Percentiles rank a stretch among this genome's conserved stretches.
Conservation (phyloP, 73 alveolate genomes). For the Symbiodinium natans region DNA sequence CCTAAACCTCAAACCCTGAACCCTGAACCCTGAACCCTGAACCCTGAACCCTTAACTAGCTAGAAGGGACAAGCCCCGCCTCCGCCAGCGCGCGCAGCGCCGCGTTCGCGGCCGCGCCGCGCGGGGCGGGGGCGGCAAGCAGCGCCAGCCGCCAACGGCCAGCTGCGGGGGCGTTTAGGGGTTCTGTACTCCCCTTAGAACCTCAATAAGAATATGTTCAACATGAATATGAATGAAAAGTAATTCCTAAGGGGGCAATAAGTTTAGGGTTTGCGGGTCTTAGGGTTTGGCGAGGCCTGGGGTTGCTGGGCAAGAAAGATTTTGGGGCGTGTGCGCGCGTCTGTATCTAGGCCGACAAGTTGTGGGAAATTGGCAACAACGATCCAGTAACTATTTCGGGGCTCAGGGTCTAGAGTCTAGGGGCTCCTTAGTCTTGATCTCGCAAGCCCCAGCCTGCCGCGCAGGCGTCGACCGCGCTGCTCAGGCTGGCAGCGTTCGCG, state of each 20-base stretch:
- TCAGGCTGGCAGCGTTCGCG: neutral
- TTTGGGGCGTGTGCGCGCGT: too few species aligned
- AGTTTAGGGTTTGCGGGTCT: neutral
- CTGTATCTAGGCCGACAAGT: too few species aligned
- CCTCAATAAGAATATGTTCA: too few species aligned
- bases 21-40: neutral
- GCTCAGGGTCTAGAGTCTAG: too few species aligned
- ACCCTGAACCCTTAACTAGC: neutral
- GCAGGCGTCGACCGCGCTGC: neutral
- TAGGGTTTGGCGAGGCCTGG: too few species aligned
- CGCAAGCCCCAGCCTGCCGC: neutral
- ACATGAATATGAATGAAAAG: too few species aligned
- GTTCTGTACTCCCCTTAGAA: too few species aligned
- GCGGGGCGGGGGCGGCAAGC: neutral
- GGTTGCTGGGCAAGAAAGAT: too few species aligned
- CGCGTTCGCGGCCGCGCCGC: constrained; percentile 4
- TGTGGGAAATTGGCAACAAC: too few species aligned
- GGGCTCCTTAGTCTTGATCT: neutral
- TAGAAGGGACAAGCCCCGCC: neutral
- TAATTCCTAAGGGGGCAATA: too few species aligned
- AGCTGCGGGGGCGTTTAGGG: neutral
- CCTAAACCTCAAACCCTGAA: neutral
- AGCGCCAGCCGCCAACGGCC: neutral
- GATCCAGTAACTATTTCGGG: too few species aligned
- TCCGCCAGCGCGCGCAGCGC: neutral